Conservation (phyloP, 2,329 filamentous ascomycete species). For the Trichothecium sympodiale region DNA sequence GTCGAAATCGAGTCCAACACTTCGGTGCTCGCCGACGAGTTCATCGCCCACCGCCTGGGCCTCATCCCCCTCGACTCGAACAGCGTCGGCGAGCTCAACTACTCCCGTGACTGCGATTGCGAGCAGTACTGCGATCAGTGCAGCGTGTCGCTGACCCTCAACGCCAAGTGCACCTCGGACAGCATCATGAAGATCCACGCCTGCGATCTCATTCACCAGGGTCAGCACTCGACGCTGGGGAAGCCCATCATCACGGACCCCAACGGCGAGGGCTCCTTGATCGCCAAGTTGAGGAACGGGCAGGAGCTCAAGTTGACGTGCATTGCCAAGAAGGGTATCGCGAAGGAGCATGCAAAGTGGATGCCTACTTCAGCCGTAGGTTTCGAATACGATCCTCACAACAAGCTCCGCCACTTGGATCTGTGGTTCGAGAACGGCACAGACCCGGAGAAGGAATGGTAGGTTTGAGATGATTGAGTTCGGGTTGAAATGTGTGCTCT, state of each 20-base stretch:
- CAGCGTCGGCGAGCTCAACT: constrained; percentile 71
- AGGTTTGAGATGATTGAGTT: constrained; percentile 24
- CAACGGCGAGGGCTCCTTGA: constrained; percentile 70
- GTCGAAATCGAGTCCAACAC: constrained; percentile 90
- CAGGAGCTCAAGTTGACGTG: constrained; percentile 87
- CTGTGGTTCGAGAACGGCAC: constrained; percentile 79
- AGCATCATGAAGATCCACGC: constrained; percentile 93
- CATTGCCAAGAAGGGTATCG: constrained; percentile 95
- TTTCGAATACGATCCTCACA: constrained; percentile 97
- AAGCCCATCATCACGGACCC: constrained; percentile 75
- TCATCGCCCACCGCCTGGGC: constrained; percentile 84
- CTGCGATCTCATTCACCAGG: constrained; percentile 68
- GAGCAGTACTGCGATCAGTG: constrained; percentile 91
- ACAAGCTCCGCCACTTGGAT: constrained; percentile 84
- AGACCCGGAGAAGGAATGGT: constrained; percentile 77
- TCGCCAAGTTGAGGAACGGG: constrained; percentile 79
- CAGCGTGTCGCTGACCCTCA: constrained; percentile 71
- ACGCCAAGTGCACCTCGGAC: constrained; percentile 75
- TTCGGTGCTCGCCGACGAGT: constrained; percentile 93
- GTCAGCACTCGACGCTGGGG: constrained; percentile 61
- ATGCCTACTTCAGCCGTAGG: constrained; percentile 83
- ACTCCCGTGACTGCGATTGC: constrained; percentile 92
- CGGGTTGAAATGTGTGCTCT: background rate
- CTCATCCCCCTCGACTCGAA: constrained; percentile 80
- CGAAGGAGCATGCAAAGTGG: constrained; percentile 99